Conservation (phyloP, 2,329 filamentous ascomycete genomes). For the Annulohypoxylon truncatum region DNA sequence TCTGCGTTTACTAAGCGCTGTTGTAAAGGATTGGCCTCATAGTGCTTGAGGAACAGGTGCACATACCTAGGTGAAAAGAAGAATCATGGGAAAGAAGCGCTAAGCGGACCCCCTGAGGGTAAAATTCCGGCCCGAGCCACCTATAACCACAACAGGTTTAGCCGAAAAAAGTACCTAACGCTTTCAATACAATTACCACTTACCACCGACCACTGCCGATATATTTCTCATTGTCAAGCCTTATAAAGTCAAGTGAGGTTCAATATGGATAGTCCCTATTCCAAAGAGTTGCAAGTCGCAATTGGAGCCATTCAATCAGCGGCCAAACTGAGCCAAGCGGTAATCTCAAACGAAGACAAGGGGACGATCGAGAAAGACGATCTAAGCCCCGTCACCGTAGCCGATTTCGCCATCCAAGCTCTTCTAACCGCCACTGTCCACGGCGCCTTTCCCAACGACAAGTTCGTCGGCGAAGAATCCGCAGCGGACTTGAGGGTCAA, state of each 20-base stretch:
- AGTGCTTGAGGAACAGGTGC: no score
- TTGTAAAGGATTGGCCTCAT: no score
- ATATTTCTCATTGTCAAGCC: not conserved
- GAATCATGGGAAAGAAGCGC: not conserved
- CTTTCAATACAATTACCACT: no score
- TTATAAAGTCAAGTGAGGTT: not conserved
- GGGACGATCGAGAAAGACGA: conserved; percentile 65
- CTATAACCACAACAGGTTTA: not conserved
- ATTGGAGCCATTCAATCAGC: conserved; percentile 53
- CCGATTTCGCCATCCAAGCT: conserved; percentile 70
- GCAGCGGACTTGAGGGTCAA: conserved; percentile 60
- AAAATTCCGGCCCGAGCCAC: not conserved
- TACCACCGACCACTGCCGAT: not conserved
- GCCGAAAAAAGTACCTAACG: not conserved
- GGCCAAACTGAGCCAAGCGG: conserved; percentile 61
- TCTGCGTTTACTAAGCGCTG: no score
- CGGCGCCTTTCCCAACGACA: conserved; percentile 62
- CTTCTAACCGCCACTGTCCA: conserved; percentile 64
- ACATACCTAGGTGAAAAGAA: no score
- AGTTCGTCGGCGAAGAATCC: conserved; percentile 67
- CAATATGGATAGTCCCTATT: conserved; percentile 48
- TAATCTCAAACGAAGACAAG: conserved; percentile 61
- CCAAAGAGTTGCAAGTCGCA: conserved; percentile 46
- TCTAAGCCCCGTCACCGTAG: conserved; percentile 67
- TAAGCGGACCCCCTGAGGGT: not conserved